Evolutionary conservation across 202 grass and related monocot species (phyloP).

Genomic region (Zizania palustris): DNA sequence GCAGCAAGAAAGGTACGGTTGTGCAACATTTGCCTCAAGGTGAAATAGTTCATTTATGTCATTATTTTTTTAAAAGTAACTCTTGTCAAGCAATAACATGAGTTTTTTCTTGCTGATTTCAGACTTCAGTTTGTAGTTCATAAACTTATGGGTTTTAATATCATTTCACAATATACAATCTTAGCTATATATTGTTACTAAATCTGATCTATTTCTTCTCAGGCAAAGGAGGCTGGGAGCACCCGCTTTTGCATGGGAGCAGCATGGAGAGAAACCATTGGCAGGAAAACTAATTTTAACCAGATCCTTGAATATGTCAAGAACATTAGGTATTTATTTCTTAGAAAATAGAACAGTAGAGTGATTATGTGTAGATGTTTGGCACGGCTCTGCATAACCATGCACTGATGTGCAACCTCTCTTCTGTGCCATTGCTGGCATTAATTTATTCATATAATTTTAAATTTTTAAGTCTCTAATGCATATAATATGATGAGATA

Average conservation of each 20-base stretch:
- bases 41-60: conserved; percentile 17
- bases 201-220: conserved; percentile 29
- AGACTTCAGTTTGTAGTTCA: not conserved
- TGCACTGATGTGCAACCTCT: not conserved
- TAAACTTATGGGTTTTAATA: not conserved
- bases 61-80: conserved; percentile 1
- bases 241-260: conserved; percentile 99
- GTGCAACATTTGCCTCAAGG: not conserved
- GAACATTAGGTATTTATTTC: conserved; percentile 79
- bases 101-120: conserved; percentile 3
- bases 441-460: conserved; percentile 13
- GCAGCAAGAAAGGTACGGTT: conserved; percentile 79
- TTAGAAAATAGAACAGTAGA: not conserved
- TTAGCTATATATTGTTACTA: not conserved
- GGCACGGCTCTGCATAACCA: not conserved
- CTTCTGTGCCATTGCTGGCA: not conserved
- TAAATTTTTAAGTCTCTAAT: not conserved
- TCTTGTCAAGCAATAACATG: not conserved
- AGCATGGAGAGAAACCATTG: conserved; percentile 94
- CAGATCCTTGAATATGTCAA: conserved; percentile 99
- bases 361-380: conserved; percentile 13
- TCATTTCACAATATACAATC: not conserved
- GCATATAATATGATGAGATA: conserved; percentile 18
- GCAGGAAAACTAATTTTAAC: conserved; percentile 97
- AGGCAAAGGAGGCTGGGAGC: conserved; percentile 98